These are phyloP conservation scores for Phytophthora fragariaefolia DNA, from an alignment of 352 stramenopile genomes.

Conservation along the genomic window DNA sequence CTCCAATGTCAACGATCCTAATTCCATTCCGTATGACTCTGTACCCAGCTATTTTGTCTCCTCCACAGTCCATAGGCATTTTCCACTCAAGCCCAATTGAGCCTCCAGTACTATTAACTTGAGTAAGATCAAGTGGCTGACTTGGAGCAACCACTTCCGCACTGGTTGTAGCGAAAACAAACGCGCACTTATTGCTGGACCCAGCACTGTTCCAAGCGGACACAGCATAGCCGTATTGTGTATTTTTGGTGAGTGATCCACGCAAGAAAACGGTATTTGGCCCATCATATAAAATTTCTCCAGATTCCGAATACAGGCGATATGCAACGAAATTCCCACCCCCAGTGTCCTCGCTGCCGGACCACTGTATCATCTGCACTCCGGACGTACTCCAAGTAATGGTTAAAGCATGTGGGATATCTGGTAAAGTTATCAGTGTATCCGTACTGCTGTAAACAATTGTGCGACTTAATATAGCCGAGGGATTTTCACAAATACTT, in stretches of 20 bases:
- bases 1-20: constrained; percentile 17
- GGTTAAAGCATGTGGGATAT: constrained; percentile 39
- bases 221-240: constrained; percentile 53
- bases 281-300: constrained; percentile 49
- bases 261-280: constrained; percentile 44
- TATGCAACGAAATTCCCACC: constrained; percentile 45
- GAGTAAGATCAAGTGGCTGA: constrained; percentile 29
- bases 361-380: constrained; percentile 56
- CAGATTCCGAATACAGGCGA: constrained; percentile 39
- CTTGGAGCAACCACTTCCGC: constrained; percentile 33
- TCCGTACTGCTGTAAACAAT: constrained; percentile 48
- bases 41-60: constrained; percentile 45
- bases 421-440: constrained; percentile 34
- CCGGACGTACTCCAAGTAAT: constrained; percentile 45
- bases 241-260: constrained; percentile 43
- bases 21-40: constrained; percentile 45
- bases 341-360: constrained; percentile 44
- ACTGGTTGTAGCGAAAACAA: constrained; percentile 33
- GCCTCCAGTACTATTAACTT: constrained; percentile 34
- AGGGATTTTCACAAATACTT: constrained; percentile 46
- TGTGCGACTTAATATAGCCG: constrained; percentile 30
- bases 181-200: constrained; percentile 32
- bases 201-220: constrained; percentile 51
- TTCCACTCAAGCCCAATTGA: constrained; percentile 55
- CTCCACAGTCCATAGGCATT: constrained; percentile 51